Evolutionary conservation across 805 yeast genomes (phyloP).

Genomic region (Candida andamanensis): DNA sequence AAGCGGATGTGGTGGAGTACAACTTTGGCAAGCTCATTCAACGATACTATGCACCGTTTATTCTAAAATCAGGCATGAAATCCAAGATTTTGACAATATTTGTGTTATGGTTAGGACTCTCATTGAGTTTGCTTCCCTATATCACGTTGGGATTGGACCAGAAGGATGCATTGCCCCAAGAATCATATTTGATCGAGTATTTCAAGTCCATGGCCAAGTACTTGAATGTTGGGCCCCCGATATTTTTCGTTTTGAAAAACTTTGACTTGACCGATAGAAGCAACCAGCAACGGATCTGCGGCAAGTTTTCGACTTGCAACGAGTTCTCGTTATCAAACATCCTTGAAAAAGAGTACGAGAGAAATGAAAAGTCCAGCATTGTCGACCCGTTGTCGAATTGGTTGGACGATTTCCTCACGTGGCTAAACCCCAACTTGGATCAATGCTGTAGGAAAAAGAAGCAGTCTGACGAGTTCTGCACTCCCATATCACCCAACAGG

Average conservation of each 20-base stretch:
- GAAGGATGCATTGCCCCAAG: slow-evolving; percentile 77
- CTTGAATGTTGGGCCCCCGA: slow-evolving; percentile 87
- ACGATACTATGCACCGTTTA: slow-evolving; percentile 52
- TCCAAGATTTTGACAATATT: slow-evolving; percentile 51
- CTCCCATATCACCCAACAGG: slow-evolving; percentile 61
- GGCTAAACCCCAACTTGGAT: slow-evolving; percentile 81
- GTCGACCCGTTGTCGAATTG: slow-evolving; percentile 85
- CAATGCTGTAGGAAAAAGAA: slow-evolving; percentile 78
- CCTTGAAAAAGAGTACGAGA: slow-evolving; percentile 75
- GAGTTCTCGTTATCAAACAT: slow-evolving; percentile 74
- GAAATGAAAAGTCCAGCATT: slow-evolving; percentile 60
- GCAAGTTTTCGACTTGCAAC: slow-evolving; percentile 80
- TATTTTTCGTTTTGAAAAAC: slow-evolving; percentile 74
- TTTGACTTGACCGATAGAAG: slow-evolving; percentile 55
- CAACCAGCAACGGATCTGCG: slow-evolving; percentile 75
- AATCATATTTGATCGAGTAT: slow-evolving; percentile 76
- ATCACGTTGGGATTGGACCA: slow-evolving; percentile 84
- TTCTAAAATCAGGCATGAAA: slow-evolving; percentile 45
- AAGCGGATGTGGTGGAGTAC: slow-evolving; percentile 12
- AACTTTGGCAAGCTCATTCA: slow-evolving; percentile 35
- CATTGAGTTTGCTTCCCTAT: slow-evolving; percentile 64
- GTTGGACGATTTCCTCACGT: slow-evolving; percentile 86
- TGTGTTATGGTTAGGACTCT: slow-evolving; percentile 58
- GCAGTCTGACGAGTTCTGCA: slow-evolving; percentile 51
- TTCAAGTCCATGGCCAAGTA: slow-evolving; percentile 70